phyloP scores from a whole-genome alignment of 73 alveolate species.

The Effrenium voratum region DNA sequence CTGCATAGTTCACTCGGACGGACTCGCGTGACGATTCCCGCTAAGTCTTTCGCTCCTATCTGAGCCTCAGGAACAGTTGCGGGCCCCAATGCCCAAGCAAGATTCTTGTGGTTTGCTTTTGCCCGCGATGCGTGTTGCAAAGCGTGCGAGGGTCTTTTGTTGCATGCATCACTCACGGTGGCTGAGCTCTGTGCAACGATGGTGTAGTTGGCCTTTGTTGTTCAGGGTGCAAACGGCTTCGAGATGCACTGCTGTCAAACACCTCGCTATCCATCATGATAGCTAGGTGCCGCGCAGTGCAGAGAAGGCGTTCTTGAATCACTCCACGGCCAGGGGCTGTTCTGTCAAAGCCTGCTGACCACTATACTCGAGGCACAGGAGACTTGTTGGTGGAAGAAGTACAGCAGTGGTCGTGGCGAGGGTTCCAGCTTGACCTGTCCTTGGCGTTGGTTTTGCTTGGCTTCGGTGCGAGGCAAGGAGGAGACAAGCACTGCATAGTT shows the following conservation, averaged over 20 bases:
- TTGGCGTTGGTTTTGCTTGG: background rate
- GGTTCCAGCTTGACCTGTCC: background rate
- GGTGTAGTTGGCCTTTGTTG: too few species aligned
- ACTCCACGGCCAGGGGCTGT: background rate
- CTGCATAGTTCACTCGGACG: constrained; percentile 71
- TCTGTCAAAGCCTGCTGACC: background rate
- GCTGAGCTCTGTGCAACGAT: too few species aligned
- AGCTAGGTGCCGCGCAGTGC: background rate
- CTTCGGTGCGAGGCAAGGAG: background rate
- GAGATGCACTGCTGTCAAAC: too few species aligned
- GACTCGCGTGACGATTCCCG: background rate
- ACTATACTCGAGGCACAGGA: constrained; percentile 9
- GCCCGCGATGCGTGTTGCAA: too few species aligned
- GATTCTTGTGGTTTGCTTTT: too few species aligned
- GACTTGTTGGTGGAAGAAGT: background rate
- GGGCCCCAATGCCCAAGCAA: too few species aligned
- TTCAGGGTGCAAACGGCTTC: too few species aligned
- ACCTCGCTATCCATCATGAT: too few species aligned
- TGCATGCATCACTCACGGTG: too few species aligned
- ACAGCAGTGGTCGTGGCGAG: background rate
- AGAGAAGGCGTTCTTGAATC: background rate
- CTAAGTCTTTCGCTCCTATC: constrained; percentile 78
- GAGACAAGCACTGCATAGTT: constrained; percentile 32
- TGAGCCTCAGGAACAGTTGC: constrained; percentile 7
- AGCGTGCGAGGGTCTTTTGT: too few species aligned